phyloP scores from a whole-genome alignment of 2,329 filamentous ascomycete genomes.

The Colletotrichum agaves region DNA sequence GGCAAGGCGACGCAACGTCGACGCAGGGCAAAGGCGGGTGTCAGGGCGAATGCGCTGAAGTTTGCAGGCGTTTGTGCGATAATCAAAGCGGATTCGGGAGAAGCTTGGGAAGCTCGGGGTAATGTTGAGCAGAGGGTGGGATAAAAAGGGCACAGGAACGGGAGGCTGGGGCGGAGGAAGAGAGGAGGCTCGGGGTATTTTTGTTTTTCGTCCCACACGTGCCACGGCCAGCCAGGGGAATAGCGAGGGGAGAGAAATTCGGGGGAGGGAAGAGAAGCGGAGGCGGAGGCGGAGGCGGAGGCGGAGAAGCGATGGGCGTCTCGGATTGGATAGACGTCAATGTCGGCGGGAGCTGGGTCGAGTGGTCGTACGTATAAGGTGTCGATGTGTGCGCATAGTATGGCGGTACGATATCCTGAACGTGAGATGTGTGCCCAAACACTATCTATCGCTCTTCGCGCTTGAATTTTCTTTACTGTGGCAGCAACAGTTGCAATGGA shows the following conservation, averaged over 20 bases:
- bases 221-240: slow-evolving; percentile 10
- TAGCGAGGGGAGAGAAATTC: slow-evolving; percentile 12
- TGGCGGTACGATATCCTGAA: too few species aligned
- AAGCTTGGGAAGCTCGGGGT: slow-evolving; percentile 50
- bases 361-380: background rate
- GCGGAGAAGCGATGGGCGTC: slow-evolving; percentile 7
- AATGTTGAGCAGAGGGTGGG: slow-evolving; percentile 57
- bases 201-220: slow-evolving; percentile 35
- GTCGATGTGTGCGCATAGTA: too few species aligned
- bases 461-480: too few species aligned
- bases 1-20: slow-evolving; percentile 5
- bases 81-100: slow-evolving; percentile 28
- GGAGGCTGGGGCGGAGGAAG: slow-evolving; percentile 17
- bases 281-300: slow-evolving; percentile 34
- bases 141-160: slow-evolving; percentile 31
- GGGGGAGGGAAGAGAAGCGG: slow-evolving; percentile 21
- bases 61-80: slow-evolving; percentile 30
- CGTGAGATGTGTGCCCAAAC: too few species aligned
- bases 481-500: too few species aligned
- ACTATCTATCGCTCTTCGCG: too few species aligned
- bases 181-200: slow-evolving; percentile 38
- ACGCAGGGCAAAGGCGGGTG: background rate
- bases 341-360: background rate
- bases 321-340: slow-evolving; percentile 12
- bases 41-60: slow-evolving; percentile 33